Base-by-base conservation (phyloP, 1,139 yeast genomes). In the Schizosaccharomyces versatilis region DNA sequence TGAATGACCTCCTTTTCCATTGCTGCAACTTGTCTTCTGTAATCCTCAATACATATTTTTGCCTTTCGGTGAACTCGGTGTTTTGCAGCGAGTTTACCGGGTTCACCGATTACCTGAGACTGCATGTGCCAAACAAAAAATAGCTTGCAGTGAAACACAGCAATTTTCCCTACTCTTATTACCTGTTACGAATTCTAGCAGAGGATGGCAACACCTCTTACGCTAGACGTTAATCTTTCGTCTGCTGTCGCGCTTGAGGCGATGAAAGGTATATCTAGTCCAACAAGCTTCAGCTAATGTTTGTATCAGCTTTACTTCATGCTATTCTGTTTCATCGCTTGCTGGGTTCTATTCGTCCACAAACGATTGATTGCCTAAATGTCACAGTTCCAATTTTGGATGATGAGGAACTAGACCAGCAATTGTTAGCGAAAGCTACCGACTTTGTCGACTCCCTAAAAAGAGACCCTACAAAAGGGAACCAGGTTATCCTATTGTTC, bases 291-390 rank as follows among this genome's bases (percentile, higher is more conserved):
- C 32, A 24, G 2, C 32, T 24, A 24, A 24, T 24, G 32, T 24
- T 24, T 44, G 15, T n/a, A 6, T 44, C 19, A 44, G 90, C 85
- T 3, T 66, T 81, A 41, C 65, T 81, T 57, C 79, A 83, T 71
- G 70, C 84, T 1, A 76, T 83, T 36, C 76, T 83, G 65, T 83
- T 83, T 64, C 78, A 79, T 57, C 68, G 94, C 52, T 69, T 81
- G 39, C 79, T 83, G 64, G 88, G 90, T 0, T 75, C 81, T 1
- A 71, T 81, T 32, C 66, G 69, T 1, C 88, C 93, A 1, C 65
- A 70, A 24, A 73, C 74, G 8, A 57, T 57, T 14, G 75, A 72
- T 56, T 66, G 68, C 7, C 60, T 69, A 2, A 74, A 71, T 12
- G 64, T 73, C 7, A 65, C 73, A 7, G 72, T 71, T 57, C 59